These are phyloP conservation scores for Botrytis tulipae DNA, from an alignment of 2,329 filamentous ascomycete genomes.

Conservation along the genomic window DNA sequence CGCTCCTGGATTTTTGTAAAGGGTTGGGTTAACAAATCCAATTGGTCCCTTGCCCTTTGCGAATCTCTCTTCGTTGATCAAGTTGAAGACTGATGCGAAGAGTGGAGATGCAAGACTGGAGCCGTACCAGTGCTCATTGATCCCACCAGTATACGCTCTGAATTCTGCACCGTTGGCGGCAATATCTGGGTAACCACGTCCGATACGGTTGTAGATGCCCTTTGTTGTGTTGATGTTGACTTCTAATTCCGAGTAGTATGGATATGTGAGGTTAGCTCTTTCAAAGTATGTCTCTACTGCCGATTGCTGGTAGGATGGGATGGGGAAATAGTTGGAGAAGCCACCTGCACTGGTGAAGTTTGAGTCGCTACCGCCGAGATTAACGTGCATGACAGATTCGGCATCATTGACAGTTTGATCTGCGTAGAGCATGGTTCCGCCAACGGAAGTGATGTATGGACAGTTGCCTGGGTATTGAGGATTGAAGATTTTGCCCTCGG, in stretches of 20 bases:
- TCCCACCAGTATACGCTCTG: conserved; percentile 22
- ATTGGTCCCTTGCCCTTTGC: conserved; percentile 9
- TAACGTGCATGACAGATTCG: conserved; percentile 30
- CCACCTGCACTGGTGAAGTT: conserved; percentile 47
- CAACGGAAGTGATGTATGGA: conserved; percentile 66
- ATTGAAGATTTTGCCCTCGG: conserved; percentile 29
- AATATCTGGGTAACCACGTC: conserved; percentile 55
- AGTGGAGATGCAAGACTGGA: conserved; percentile 27
- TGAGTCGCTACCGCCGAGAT: conserved; percentile 39
- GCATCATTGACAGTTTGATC: conserved; percentile 43
- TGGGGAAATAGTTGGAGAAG: conserved; percentile 52
- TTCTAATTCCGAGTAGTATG: conserved; percentile 32
- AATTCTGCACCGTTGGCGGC: conserved; percentile 48
- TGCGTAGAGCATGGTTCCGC: conserved; percentile 53
- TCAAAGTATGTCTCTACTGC: conserved; percentile 47
- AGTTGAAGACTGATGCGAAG: conserved; percentile 30
- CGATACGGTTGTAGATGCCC: conserved; percentile 47
- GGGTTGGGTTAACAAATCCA: conserved; percentile 19
- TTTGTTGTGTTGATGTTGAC: conserved; percentile 45
- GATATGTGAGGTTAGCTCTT: conserved; percentile 25
- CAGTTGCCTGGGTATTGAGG: conserved; percentile 63
- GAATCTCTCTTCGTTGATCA: conserved; percentile 22
- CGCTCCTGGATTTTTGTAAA: conserved; percentile 31
- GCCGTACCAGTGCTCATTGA: conserved; percentile 25
- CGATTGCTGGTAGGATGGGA: conserved; percentile 48